A percentile compares a stretch with the other conserved stretches of the same genome.
phyloP scores from a whole-genome alignment of 345 rosid species.

The Brassica napus region DNA sequence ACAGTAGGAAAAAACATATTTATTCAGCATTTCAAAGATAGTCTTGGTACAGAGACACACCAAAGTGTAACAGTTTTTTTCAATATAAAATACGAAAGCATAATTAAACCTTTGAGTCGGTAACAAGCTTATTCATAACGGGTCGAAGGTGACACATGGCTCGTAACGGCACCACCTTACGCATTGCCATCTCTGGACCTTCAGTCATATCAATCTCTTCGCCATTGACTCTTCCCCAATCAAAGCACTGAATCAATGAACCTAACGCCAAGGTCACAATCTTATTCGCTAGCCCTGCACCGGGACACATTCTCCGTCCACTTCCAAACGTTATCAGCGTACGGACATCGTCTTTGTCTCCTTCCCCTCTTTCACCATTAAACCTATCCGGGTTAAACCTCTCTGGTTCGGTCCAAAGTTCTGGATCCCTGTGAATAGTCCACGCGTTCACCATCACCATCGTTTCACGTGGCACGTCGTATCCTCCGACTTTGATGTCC shows the following conservation, averaged over 20 bases:
- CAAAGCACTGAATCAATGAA: constrained; percentile 38
- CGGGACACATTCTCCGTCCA: constrained; percentile 62
- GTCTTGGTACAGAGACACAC: background rate
- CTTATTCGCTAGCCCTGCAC: constrained; percentile 47
- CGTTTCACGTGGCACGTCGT: constrained; percentile 45
- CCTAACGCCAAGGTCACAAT: constrained; percentile 53
- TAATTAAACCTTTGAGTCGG: constrained; percentile 3
- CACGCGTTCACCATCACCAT: constrained; percentile 38
- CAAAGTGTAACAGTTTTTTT: background rate
- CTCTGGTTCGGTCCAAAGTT: constrained; percentile 29
- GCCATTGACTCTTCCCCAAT: constrained; percentile 14
- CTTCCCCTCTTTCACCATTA: constrained; percentile 30
- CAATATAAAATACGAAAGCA: constrained; percentile 1
- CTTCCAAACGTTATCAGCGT: constrained; percentile 55
- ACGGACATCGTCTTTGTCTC: constrained; percentile 43
- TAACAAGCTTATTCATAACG: constrained; percentile 17
- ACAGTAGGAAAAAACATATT: background rate
- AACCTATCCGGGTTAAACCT: constrained; percentile 40
- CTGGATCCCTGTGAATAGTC: constrained; percentile 36
- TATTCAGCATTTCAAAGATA: constrained; percentile 9
- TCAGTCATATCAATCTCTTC: constrained; percentile 30
- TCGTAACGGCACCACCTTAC: constrained; percentile 16
- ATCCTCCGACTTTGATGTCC: background rate
- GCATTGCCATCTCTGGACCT: constrained; percentile 25
- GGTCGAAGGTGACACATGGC: constrained; percentile 20